Evolutionary conservation across 768 basidiomycete species (phyloP), one percentile per base, ranked within the genome.

Genomic region (Rhodotorula kratochvilovae): DNA sequence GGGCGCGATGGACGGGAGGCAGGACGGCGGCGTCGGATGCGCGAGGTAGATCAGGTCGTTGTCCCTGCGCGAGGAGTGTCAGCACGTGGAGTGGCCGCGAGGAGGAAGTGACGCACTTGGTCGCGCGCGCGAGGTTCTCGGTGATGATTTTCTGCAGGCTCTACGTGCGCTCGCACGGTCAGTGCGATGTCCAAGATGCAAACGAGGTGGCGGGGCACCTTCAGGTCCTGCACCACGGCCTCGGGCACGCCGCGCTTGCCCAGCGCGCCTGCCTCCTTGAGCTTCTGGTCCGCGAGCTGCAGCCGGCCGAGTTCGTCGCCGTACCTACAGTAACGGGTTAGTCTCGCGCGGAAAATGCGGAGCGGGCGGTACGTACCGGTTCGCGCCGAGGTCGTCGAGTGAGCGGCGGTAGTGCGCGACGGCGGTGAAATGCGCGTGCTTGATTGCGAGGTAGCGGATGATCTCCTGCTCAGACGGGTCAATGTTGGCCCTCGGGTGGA

Each of bases 21-120:
- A 84, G 4, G 89, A 86, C 8, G 85, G 76, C 0, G 92, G 82
- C 1, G 94, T 92, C 2, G 95, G 84, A 66, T 91, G 88, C 61
- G 91, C 85, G 75, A 96, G 92, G 81, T 97, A 99, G 50, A 99
- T 96, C 13, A 96, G 82, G 80, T 95, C 90, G 79, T 99, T 99
- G 80, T 98, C 95, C 43, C 91, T 86, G 72, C 19, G 21, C 16
- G 17, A 17, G 33, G 35, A 36, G 29, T 6, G 43, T 35, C 17
- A 42, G 58, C 39, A 12, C 21, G 8, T 25, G 31, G 39, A 39
- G n/a, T 13, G 55, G 36, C 1, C 10, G 50, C 17, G 25, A 55
- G 45, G 2, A 8, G 29, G 27, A 55, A 42, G 13, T 8, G 29
- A n/a, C 67, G 31, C 12, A 73, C 72, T 74, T 74, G 45, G 45